phyloP scores from a whole-genome alignment of 1,284 basidiomycete species.

The Exobasidium cylindrosporum region DNA sequence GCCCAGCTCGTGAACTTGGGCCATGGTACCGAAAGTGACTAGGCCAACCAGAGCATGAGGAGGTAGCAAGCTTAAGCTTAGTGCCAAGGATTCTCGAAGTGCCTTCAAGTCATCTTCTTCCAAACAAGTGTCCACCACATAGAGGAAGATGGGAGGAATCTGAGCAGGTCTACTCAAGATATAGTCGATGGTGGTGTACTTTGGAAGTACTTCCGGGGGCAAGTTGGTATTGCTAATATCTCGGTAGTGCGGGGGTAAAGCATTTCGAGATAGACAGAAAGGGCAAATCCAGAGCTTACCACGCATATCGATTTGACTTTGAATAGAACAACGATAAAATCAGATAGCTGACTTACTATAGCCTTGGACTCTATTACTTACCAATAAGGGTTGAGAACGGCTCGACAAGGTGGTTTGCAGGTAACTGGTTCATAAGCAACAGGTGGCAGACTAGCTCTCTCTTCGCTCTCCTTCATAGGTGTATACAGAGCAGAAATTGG shows the following conservation, averaged over 20 bases:
- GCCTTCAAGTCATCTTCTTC: conserved; percentile 96
- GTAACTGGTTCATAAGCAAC: conserved; percentile 97
- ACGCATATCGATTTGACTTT: conserved; percentile 93
- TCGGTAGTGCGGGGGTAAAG: conserved; percentile 98
- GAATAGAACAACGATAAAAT: background rate
- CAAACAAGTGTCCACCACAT: conserved; percentile 94
- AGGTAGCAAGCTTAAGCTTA: conserved; percentile 87
- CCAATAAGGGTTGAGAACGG: conserved; percentile 97
- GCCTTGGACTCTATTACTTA: conserved; percentile 18
- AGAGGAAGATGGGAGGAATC: conserved; percentile 92
- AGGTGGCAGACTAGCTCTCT: conserved; percentile 88
- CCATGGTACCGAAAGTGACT: conserved; percentile 95
- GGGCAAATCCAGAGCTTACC: conserved; percentile 99
- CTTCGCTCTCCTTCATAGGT: conserved; percentile 86
- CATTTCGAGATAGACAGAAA: conserved; percentile 92
- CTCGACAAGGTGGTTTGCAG: conserved; percentile 95
- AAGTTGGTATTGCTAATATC: conserved; percentile 96
- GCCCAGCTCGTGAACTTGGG: conserved; percentile 97
- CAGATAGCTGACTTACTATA: background rate
- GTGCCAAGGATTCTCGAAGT: conserved; percentile 83
- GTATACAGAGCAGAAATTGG: conserved; percentile 98
- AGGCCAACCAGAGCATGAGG: conserved; percentile 91
- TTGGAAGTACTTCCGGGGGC: conserved; percentile 89
- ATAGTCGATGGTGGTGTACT: conserved; percentile 99
- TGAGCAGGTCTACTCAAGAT: conserved; percentile 86